Evolutionary conservation across 2,329 filamentous ascomycete species (phyloP).

Genomic region (Pyrenophora seminiperda): DNA sequence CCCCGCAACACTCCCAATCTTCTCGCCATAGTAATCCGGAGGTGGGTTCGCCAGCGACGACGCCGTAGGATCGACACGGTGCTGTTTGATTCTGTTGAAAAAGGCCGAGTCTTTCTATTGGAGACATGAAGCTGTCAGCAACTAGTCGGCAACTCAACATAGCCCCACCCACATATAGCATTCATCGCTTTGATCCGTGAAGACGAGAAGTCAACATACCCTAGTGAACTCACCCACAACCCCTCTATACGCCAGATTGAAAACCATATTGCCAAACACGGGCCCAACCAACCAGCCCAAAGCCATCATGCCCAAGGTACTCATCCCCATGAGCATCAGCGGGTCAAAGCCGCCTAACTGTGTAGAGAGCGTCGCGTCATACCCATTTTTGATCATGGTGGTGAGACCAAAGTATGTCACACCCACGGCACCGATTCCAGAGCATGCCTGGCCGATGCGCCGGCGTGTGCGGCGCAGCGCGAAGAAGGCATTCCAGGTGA

Average conservation of each 20-base stretch:
- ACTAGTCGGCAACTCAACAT: slow-evolving; percentile 1
- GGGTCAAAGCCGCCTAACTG: slow-evolving; percentile 87
- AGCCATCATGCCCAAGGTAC: slow-evolving; percentile 76
- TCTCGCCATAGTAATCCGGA: slow-evolving; percentile 98
- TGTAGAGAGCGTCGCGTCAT: slow-evolving; percentile 68
- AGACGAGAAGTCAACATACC: slow-evolving; percentile 63
- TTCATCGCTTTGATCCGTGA: no score
- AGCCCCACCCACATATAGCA: no score
- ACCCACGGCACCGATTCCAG: slow-evolving; percentile 66
- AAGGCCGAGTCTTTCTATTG: slow-evolving; percentile 91
- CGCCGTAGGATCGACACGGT: slow-evolving; percentile 86
- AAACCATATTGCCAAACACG: slow-evolving; percentile 77
- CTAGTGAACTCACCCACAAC: slow-evolving; percentile 73
- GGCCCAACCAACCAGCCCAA: slow-evolving; percentile 89
- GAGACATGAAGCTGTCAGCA: slow-evolving; percentile 37
- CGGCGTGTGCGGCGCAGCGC: slow-evolving; percentile 83
- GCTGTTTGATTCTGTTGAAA: slow-evolving; percentile 86
- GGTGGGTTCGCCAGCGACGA: slow-evolving; percentile 92
- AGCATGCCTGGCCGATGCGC: slow-evolving; percentile 80
- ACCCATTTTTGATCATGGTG: slow-evolving; percentile 71
- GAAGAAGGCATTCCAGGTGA: slow-evolving; percentile 89
- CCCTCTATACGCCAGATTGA: slow-evolving; percentile 74
- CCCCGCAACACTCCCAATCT: slow-evolving; percentile 89
- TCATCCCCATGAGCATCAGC: slow-evolving; percentile 80
- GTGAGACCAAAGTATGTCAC: slow-evolving; percentile 67